A percentile compares a stretch with the other conserved stretches of the same genome.
Evolutionary conservation across 2,329 filamentous ascomycete genomes (phyloP).

Genomic region (Microsporum audouinii): DNA sequence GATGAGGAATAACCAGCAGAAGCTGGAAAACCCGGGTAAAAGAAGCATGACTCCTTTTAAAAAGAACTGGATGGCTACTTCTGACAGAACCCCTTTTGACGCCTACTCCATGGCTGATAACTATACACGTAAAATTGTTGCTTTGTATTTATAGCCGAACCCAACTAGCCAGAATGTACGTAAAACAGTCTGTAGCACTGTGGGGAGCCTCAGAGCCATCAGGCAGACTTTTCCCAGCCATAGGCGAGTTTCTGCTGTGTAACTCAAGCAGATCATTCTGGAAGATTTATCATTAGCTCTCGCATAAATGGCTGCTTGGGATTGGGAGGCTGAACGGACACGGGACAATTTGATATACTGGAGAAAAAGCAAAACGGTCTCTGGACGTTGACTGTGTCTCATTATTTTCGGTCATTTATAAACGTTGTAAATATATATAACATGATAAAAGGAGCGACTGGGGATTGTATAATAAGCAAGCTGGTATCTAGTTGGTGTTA

Average conservation of each 20-base stretch:
- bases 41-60: neutral
- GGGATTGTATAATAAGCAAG: neutral
- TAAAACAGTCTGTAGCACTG: neutral
- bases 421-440: too few relatives aligned
- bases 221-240: too few relatives aligned
- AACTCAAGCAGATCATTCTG: neutral
- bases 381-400: too few relatives aligned
- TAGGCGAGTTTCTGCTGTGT: neutral
- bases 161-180: neutral
- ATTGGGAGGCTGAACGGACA: too few relatives aligned
- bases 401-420: too few relatives aligned
- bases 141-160: neutral
- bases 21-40: neutral
- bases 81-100: neutral
- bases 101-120: neutral
- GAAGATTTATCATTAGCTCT: neutral
- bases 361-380: too few relatives aligned
- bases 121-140: neutral
- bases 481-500: neutral
- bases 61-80: neutral
- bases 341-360: too few relatives aligned
- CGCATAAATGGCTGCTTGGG: neutral
- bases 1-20: neutral
- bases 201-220: too few relatives aligned
- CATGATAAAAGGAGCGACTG: neutral